Percentiles rank a stretch among this genome's conserved stretches.
Conservation (phyloP, 768 basidiomycete species). For the Trametes coccinea region DNA sequence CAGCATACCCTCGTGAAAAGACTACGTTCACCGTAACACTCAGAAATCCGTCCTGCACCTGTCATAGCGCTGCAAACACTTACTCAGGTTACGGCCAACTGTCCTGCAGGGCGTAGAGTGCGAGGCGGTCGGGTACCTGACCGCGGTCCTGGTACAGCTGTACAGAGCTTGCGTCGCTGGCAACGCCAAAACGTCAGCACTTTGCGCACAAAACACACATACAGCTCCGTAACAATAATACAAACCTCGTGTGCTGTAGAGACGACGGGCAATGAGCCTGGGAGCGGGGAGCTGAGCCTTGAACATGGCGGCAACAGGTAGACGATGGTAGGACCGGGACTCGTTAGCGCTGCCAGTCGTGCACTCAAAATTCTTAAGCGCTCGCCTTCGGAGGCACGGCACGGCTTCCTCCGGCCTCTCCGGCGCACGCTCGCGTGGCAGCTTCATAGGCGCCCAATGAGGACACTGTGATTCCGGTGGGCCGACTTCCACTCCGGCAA, state of each 20-base stretch:
- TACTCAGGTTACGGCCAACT: slow-evolving; percentile 25
- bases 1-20: slow-evolving; percentile 72
- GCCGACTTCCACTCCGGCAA: background rate
- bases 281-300: slow-evolving; percentile 48
- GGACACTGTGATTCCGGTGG: slow-evolving; percentile 9
- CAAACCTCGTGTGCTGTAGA: slow-evolving; percentile 48
- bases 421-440: slow-evolving; percentile 5
- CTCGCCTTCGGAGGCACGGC: slow-evolving; percentile 12
- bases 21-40: slow-evolving; percentile 36
- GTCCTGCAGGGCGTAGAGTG: slow-evolving; percentile 24
- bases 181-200: slow-evolving; percentile 2
- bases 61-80: background rate
- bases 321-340: slow-evolving; percentile 5
- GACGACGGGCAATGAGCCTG: slow-evolving; percentile 49
- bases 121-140: slow-evolving; percentile 27
- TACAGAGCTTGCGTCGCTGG: slow-evolving; percentile 29
- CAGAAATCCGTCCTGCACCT: too few species aligned
- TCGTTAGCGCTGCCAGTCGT: slow-evolving; percentile 2
- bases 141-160: slow-evolving; percentile 29
- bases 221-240: background rate
- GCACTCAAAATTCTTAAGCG: slow-evolving; percentile 15
- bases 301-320: slow-evolving; percentile 42
- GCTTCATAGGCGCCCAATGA: background rate
- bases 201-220: background rate
- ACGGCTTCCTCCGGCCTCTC: slow-evolving; percentile 19